Percentiles rank a stretch among this genome's conserved stretches.
These are phyloP conservation scores for Xylaria sp. DNA, from an alignment of 2,329 filamentous ascomycete species.

Conservation along the genomic window DNA sequence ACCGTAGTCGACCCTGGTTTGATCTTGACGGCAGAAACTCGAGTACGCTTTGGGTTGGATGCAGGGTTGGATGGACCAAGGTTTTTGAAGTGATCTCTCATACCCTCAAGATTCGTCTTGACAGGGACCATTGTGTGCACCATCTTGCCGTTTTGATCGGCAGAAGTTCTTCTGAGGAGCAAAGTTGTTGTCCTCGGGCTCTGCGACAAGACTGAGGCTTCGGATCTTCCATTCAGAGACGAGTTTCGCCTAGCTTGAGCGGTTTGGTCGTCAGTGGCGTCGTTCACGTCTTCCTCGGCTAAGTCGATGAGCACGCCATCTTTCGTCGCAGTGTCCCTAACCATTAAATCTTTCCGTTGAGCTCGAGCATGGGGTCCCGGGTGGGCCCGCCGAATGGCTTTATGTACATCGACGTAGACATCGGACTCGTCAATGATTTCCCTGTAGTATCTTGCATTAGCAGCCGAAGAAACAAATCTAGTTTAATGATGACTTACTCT, in stretches of 20 bases:
- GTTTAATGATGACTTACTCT: constrained; percentile 71
- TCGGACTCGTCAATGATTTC: constrained; percentile 99
- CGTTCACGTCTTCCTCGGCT: constrained; percentile 47
- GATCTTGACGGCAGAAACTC: constrained; percentile 73
- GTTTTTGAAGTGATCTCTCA: constrained; percentile 71
- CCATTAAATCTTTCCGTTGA: constrained; percentile 53
- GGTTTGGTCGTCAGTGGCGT: constrained; percentile 33
- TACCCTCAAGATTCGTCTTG: constrained; percentile 70
- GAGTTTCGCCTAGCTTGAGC: constrained; percentile 48
- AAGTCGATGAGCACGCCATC: constrained; percentile 56
- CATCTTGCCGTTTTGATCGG: constrained; percentile 63
- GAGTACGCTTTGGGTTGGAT: constrained; percentile 70
- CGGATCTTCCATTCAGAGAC: constrained; percentile 54
- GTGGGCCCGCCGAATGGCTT: constrained; percentile 89
- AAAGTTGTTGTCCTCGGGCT: constrained; percentile 67
- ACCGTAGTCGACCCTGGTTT: constrained; percentile 58
- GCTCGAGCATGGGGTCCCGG: constrained; percentile 82
- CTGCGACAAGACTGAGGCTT: constrained; percentile 54
- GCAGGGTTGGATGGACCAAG: constrained; percentile 75
- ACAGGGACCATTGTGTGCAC: constrained; percentile 63
- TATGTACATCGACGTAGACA: constrained; percentile 98
- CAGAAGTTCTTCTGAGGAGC: constrained; percentile 68
- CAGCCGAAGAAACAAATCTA: constrained; percentile 20
- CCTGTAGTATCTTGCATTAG: constrained; percentile 50
- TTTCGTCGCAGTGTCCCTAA: constrained; percentile 46